Conservation (phyloP, 352 stramenopile species). For the Globisporangium irregulare region DNA sequence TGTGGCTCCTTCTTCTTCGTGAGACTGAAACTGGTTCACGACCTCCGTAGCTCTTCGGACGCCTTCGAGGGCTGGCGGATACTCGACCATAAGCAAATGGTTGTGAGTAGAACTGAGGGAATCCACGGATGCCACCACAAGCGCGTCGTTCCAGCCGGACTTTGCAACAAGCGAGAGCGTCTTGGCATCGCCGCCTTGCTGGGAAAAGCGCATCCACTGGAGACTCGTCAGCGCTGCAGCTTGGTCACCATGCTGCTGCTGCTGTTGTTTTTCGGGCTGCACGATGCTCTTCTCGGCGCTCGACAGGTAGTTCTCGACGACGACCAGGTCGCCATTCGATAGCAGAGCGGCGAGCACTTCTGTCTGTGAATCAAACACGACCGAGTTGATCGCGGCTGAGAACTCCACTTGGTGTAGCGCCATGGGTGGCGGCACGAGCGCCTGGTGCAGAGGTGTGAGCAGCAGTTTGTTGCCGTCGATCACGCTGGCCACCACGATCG, state of each 20-base stretch:
- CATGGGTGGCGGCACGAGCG: conserved; percentile 67
- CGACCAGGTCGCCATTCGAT: conserved; percentile 34
- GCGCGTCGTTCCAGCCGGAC: conserved; percentile 24
- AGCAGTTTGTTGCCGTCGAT: conserved; percentile 61
- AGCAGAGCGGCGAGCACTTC: conserved; percentile 40
- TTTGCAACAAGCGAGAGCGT: conserved; percentile 32
- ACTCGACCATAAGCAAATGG: background rate
- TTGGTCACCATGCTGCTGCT: background rate
- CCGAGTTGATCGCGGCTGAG: conserved; percentile 39
- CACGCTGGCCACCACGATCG: conserved; percentile 44
- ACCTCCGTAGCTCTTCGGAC: conserved; percentile 14
- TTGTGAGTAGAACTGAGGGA: background rate
- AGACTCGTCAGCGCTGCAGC: conserved; percentile 21
- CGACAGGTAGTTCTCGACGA: conserved; percentile 48
- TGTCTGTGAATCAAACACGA: conserved; percentile 48
- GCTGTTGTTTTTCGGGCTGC: background rate
- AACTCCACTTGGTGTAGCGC: conserved; percentile 44
- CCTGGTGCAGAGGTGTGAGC: conserved; percentile 64
- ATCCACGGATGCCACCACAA: conserved; percentile 15
- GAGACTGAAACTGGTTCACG: background rate
- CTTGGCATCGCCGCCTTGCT: conserved; percentile 2
- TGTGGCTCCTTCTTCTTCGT: background rate
- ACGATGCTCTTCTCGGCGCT: conserved; percentile 1
- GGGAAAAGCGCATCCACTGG: conserved; percentile 30
- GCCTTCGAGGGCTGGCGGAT: conserved; percentile 15